These are phyloP conservation scores for Eucalyptus viminalis DNA, from an alignment of 345 rosid species.

Conservation along the genomic window DNA sequence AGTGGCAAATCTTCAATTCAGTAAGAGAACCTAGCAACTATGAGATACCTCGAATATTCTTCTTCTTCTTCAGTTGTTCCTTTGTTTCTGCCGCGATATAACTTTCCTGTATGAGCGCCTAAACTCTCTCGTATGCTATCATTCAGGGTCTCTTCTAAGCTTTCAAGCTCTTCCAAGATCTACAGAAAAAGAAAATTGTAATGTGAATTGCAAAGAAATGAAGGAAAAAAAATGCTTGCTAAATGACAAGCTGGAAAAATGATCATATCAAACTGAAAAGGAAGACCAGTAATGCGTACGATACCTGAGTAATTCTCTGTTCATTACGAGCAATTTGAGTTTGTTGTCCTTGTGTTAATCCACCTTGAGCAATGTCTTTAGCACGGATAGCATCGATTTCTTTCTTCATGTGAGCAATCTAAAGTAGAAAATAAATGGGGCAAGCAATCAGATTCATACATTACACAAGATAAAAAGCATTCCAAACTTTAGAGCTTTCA, in stretches of 20 bases:
- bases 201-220: background rate
- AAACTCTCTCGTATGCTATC: slow-evolving; percentile 92
- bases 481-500: background rate
- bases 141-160: slow-evolving; percentile 89
- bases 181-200: slow-evolving; percentile 2
- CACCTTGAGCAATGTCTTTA: slow-evolving; percentile 95
- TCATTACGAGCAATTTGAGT: slow-evolving; percentile 98
- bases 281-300: background rate
- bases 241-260: background rate
- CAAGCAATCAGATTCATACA: background rate
- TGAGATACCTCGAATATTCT: slow-evolving; percentile 43
- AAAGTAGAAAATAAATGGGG: background rate
- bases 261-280: background rate
- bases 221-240: background rate
- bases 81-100: slow-evolving; percentile 34
- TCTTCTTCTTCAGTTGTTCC: slow-evolving; percentile 59
- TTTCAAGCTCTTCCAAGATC: slow-evolving; percentile 93
- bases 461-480: background rate
- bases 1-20: background rate
- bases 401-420: slow-evolving; percentile 96
- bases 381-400: slow-evolving; percentile 92
- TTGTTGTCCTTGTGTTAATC: slow-evolving; percentile 96
- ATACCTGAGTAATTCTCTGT: slow-evolving; percentile 81
- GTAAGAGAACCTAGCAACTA: background rate
- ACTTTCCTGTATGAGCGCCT: slow-evolving; percentile 63